Evolutionary conservation across 2,329 filamentous ascomycete species (phyloP).

Genomic region (Myriosclerotinia scirpicola): DNA sequence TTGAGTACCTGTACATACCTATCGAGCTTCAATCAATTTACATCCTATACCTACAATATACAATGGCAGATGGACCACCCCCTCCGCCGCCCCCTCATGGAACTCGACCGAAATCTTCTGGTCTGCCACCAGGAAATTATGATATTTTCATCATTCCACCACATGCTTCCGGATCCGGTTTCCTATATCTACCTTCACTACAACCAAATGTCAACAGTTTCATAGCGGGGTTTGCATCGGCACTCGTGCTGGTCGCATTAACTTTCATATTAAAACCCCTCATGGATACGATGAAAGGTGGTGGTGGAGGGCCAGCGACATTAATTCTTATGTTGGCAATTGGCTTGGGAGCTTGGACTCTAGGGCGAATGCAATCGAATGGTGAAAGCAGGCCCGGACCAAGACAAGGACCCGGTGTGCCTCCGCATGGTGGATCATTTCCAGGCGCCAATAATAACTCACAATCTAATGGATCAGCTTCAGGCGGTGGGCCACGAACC

Average conservation of each 20-base stretch:
- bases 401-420: constrained; percentile 31
- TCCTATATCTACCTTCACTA: constrained; percentile 90
- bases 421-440: constrained; percentile 27
- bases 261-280: constrained; percentile 73
- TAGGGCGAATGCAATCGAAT: constrained; percentile 62
- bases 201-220: constrained; percentile 88
- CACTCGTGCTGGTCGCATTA: constrained; percentile 70
- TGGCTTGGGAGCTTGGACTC: constrained; percentile 75
- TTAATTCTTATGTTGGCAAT: constrained; percentile 70
- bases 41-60: constrained; percentile 5
- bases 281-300: constrained; percentile 66
- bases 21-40: constrained; percentile 4
- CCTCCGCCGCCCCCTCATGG: constrained; percentile 85
- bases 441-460: constrained; percentile 31
- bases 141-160: constrained; percentile 97
- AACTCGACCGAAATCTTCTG: constrained; percentile 67
- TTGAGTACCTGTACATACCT: constrained; percentile 13
- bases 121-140: constrained; percentile 85
- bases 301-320: constrained; percentile 72
- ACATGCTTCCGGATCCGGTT: constrained; percentile 83
- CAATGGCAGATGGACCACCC: constrained; percentile 43
- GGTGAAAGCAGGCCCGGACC: constrained; percentile 40
- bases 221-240: constrained; percentile 78
- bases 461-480: constrained; percentile 35
- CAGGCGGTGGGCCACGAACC: constrained; percentile 24